These are phyloP conservation scores for Cordyceps cateniannulata DNA, from an alignment of 2,329 filamentous ascomycete species.

Conservation along the genomic window DNA sequence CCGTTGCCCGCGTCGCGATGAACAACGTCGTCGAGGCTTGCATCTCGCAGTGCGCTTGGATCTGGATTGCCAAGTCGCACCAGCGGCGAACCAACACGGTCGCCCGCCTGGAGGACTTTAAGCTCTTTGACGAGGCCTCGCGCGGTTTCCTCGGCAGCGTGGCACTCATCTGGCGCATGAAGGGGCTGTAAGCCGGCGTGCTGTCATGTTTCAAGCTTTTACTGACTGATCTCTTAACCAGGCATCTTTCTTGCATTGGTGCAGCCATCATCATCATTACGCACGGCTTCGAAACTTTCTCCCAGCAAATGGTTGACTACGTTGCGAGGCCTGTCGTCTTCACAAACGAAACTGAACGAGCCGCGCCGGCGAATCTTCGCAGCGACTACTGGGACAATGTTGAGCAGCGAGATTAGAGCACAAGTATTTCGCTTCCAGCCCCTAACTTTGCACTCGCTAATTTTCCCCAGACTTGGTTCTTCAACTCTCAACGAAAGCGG, in stretches of 20 bases:
- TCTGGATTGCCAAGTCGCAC: slow-evolving; percentile 32
- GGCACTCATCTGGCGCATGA: slow-evolving; percentile 28
- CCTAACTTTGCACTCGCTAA: background rate
- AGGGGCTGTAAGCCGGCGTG: slow-evolving; percentile 22
- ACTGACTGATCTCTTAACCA: slow-evolving; percentile 11
- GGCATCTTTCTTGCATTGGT: slow-evolving; percentile 32
- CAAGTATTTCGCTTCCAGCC: background rate
- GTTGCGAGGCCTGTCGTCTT: slow-evolving; percentile 21
- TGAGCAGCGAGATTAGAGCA: slow-evolving; percentile 18
- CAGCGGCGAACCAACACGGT: slow-evolving; percentile 23
- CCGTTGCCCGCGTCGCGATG: slow-evolving; percentile 29
- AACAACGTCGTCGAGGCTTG: slow-evolving; percentile 29
- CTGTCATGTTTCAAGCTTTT: background rate
- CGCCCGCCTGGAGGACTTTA: slow-evolving; percentile 32
- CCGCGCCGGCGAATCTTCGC: slow-evolving; percentile 24
- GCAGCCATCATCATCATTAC: slow-evolving; percentile 29
- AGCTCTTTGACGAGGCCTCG: slow-evolving; percentile 32
- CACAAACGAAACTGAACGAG: slow-evolving; percentile 14
- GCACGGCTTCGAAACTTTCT: slow-evolving; percentile 33
- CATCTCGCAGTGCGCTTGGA: slow-evolving; percentile 33
- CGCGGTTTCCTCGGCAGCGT: slow-evolving; percentile 30
- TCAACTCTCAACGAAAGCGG: slow-evolving; percentile 30
- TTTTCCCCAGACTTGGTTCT: slow-evolving; percentile 16
- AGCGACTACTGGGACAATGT: slow-evolving; percentile 31
- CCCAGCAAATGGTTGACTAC: slow-evolving; percentile 31